These are phyloP conservation scores for Fragaria iinumae DNA, from an alignment of 306 rosid species.

Conservation along the genomic window DNA sequence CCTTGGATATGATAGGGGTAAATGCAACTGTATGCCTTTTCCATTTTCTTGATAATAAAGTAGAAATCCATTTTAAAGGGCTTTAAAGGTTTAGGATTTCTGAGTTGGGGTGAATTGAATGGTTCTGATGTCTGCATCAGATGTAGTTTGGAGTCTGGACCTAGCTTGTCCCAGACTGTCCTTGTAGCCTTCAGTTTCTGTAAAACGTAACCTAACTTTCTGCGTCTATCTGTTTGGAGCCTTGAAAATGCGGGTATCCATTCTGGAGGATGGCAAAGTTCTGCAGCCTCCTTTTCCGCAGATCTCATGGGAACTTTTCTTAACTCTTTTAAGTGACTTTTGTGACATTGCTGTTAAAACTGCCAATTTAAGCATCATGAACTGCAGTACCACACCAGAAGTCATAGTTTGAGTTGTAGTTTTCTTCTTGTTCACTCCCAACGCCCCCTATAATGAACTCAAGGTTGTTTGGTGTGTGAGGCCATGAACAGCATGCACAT, in stretches of 20 bases:
- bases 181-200: background rate
- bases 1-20: background rate
- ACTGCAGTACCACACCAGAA: background rate
- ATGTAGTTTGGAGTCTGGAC: background rate
- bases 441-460: background rate
- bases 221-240: background rate
- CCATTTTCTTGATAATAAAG: background rate
- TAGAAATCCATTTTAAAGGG: background rate
- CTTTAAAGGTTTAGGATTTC: background rate
- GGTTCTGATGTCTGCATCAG: background rate
- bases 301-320: background rate
- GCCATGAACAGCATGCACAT: conserved; percentile 23
- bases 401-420: background rate
- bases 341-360: background rate
- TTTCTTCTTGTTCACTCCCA: background rate
- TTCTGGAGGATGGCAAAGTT: background rate
- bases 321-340: background rate
- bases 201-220: background rate
- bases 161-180: background rate
- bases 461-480: conserved; percentile 22
- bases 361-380: background rate
- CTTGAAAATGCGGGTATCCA: background rate
- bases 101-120: background rate
- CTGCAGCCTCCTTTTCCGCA: background rate
- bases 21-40: background rate